Conservation (phyloP, 2,329 filamentous ascomycete genomes). For the Aaosphaeria pasadenensis region DNA sequence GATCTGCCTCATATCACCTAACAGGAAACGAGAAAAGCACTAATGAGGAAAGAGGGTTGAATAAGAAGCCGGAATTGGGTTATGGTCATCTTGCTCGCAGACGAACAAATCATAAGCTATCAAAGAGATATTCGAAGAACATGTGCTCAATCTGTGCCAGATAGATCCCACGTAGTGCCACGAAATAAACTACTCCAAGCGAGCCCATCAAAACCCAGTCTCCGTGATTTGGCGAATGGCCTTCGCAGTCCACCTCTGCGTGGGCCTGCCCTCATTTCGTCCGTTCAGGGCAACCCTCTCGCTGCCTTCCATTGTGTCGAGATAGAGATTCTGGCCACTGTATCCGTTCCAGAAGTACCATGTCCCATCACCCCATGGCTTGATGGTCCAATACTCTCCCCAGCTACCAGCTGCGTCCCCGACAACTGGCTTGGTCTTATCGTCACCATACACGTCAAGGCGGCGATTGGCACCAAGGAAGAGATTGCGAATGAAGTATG, state of each 20-base stretch:
- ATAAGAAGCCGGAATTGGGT: too few relatives aligned
- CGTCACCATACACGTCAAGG: slow-evolving; percentile 13
- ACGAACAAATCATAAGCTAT: too few relatives aligned
- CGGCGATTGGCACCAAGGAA: slow-evolving; percentile 16
- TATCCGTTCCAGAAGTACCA: slow-evolving; percentile 18
- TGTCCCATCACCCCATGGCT: slow-evolving; percentile 18
- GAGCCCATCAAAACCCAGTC: slow-evolving; percentile 4
- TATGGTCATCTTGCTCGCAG: too few relatives aligned
- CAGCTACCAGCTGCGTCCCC: slow-evolving; percentile 5
- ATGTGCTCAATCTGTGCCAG: too few relatives aligned
- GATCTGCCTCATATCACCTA: too few relatives aligned
- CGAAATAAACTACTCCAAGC: not conserved
- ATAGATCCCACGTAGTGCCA: too few relatives aligned
- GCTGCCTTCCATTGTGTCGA: slow-evolving; percentile 17
- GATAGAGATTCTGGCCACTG: slow-evolving; percentile 8
- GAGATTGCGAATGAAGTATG: slow-evolving; percentile 14
- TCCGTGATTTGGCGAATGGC: slow-evolving; percentile 15
- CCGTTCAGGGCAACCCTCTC: slow-evolving; percentile 11
- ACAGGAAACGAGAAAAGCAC: too few relatives aligned
- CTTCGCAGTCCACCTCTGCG: slow-evolving; percentile 19
- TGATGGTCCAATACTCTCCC: slow-evolving; percentile 16
- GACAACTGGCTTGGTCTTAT: slow-evolving; percentile 16
- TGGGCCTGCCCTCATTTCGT: slow-evolving; percentile 11
- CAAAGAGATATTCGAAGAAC: too few relatives aligned
- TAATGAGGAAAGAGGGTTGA: too few relatives aligned